Evolutionary conservation across 495 filamentous ascomycete genomes (phyloP).

Genomic region (Xylaria nigripes): DNA sequence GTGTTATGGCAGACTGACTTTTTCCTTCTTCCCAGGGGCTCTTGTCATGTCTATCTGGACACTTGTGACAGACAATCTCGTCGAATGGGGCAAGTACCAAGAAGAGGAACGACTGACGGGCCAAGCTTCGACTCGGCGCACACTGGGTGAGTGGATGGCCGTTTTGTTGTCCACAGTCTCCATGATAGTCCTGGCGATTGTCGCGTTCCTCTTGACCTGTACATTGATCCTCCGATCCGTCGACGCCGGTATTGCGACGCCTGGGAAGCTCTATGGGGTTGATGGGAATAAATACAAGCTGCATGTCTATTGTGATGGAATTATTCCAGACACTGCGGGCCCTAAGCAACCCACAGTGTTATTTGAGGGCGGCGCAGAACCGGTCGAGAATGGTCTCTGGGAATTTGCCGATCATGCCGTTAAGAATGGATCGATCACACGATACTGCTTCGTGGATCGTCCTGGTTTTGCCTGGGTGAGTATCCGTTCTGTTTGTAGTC

Average conservation of each 20-base stretch:
- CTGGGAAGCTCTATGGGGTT: constrained; percentile 68
- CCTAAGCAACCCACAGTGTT: constrained; percentile 60
- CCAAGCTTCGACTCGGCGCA: constrained; percentile 74
- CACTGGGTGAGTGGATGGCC: constrained; percentile 71
- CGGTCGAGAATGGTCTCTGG: constrained; percentile 68
- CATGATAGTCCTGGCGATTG: constrained; percentile 55
- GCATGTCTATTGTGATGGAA: constrained; percentile 77
- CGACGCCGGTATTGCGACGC: constrained; percentile 61
- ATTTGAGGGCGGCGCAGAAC: constrained; percentile 69
- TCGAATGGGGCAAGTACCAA: constrained; percentile 81
- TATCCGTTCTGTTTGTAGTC: neutral
- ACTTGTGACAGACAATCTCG: constrained; percentile 47
- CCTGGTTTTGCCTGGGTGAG: constrained; percentile 75
- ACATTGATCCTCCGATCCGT: constrained; percentile 69
- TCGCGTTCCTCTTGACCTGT: constrained; percentile 62
- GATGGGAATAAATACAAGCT: constrained; percentile 69
- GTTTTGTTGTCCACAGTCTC: constrained; percentile 69
- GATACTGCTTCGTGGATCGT: constrained; percentile 94
- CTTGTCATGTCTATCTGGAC: constrained; percentile 38
- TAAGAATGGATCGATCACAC: constrained; percentile 63
- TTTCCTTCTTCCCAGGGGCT: constrained; percentile 43
- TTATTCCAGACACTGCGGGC: constrained; percentile 43
- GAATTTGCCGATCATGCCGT: constrained; percentile 60
- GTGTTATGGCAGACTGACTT: constrained; percentile 53
- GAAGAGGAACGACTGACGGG: constrained; percentile 92